These are phyloP conservation scores for Corymbia citriodora DNA, from an alignment of 441 rosid genomes.

Conservation along the genomic window DNA sequence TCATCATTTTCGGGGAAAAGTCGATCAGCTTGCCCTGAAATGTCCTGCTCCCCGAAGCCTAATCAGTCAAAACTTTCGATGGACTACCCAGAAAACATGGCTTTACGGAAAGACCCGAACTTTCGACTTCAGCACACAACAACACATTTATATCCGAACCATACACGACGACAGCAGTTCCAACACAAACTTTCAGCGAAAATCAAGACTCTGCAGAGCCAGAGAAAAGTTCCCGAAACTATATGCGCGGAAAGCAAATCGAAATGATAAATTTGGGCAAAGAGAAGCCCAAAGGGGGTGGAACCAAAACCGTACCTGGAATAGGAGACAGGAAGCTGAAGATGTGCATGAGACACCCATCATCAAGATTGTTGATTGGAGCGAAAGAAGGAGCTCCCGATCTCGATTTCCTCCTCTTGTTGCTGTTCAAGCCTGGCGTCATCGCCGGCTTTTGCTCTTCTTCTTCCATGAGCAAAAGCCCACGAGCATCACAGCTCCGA, in stretches of 20 bases:
- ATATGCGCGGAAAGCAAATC: neutral
- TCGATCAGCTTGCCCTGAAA: neutral
- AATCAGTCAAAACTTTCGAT: neutral
- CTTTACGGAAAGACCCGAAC: neutral
- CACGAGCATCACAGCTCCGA: neutral
- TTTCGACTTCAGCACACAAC: neutral
- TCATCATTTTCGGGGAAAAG: neutral
- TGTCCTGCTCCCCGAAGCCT: neutral
- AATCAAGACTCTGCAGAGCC: neutral
- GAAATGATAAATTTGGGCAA: neutral
- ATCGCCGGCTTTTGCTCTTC: neutral
- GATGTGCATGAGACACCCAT: constrained; percentile 97
- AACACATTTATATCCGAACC: neutral
- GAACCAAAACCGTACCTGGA: constrained; percentile 50
- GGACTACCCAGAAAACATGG: neutral
- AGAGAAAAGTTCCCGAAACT: neutral
- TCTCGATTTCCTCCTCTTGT: neutral
- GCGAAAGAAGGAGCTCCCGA: constrained; percentile 8
- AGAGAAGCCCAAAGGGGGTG: neutral
- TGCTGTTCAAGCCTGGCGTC: neutral
- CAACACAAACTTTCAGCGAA: fast-evolving
- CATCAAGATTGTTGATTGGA: constrained; percentile 81
- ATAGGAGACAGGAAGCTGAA: constrained; percentile 90
- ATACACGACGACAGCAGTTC: neutral
- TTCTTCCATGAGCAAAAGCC: neutral